phyloP scores from a whole-genome alignment of 2,329 filamentous ascomycete species.

The Huntiella savannae region DNA sequence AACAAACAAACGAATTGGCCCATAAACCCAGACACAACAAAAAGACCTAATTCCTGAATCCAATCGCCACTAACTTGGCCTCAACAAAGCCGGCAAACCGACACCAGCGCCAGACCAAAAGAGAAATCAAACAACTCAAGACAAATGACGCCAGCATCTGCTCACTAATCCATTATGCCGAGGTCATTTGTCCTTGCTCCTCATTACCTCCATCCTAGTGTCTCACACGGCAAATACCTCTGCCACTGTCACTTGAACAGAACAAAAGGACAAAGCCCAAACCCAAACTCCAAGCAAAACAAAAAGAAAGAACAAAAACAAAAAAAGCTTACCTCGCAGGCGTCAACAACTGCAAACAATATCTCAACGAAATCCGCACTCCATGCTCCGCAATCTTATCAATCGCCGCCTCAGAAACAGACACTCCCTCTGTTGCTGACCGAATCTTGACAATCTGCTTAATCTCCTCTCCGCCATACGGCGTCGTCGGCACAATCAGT shows the following conservation, averaged over 20 bases:
- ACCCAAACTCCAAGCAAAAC: conserved; percentile 1
- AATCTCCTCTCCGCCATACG: conserved; percentile 77
- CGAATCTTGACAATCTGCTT: conserved; percentile 78
- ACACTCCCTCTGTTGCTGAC: conserved; percentile 61
- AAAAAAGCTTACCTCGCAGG: conserved; percentile 45
- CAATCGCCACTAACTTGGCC: no score
- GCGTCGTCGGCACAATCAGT: conserved; percentile 86
- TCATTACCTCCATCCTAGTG: no score
- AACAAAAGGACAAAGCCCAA: conserved; percentile 1
- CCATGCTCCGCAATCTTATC: conserved; percentile 77
- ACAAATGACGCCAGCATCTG: no score
- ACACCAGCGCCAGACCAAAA: no score
- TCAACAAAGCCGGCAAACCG: no score
- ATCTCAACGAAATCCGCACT: conserved; percentile 73
- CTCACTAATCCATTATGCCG: no score
- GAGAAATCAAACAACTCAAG: no score
- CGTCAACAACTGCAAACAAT: conserved; percentile 79
- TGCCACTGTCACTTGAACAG: neutral
- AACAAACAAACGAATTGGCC: no score
- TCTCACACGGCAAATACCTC: neutral
- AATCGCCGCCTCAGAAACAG: conserved; percentile 63
- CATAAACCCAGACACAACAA: no score
- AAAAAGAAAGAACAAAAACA: neutral
- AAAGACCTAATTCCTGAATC: no score
- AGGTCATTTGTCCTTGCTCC: no score